Base-by-base conservation (phyloP, 2,329 filamentous ascomycete genomes). In the Nothophoma quercina region DNA sequence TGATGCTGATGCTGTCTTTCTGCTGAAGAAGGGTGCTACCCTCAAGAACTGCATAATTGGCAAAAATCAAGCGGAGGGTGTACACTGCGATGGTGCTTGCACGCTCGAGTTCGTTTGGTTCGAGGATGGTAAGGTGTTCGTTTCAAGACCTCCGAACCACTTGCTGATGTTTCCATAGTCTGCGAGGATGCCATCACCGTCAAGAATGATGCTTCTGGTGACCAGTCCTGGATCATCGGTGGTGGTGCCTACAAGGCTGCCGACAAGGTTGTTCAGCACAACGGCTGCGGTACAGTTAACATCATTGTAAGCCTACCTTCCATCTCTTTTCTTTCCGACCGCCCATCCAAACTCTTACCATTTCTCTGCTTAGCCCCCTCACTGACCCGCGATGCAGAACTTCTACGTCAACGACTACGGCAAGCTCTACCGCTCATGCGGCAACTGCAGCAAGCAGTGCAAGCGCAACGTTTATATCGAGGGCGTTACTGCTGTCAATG, bases 21-120 rank as follows among this genome's bases (percentile, higher is more conserved):
- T 80, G 49, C 71, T 83, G 36, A 72, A 76, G 58, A 66, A 74
- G 21, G 80, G 79, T 13, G 79, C 77, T 12, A 78, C 76, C 12
- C 69, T 83, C 32, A 77, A 73, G 55, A 82, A 82, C 59, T 79
- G 78, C 63, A 81, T 82, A 65, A 82, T 82, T 41, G 79, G 80
- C n/a, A 69, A 73, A 23, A 75, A 77, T 47, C 76, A 81, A 58
- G 72, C 75, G 19, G 80, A 82, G 63, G 79, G 79, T 49, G 76
- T 82, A 18, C 79, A 83, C 70, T 82, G 80, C 68, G 67, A 76
- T 56, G 58, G 55, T 4, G 70, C 74, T 29, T 81, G 79, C 65
- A 78, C 74, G n/a, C 65, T 80, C 16, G 73, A 72, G 30, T 76
- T 75, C 49, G 74, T 77, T 21, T 77, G 74, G 72, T 78, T 69